A percentile compares a stretch with the other conserved stretches of the same genome.
Evolutionary conservation across 768 basidiomycete genomes (phyloP).

Genomic region (Hemileccinum rubropunctum): DNA sequence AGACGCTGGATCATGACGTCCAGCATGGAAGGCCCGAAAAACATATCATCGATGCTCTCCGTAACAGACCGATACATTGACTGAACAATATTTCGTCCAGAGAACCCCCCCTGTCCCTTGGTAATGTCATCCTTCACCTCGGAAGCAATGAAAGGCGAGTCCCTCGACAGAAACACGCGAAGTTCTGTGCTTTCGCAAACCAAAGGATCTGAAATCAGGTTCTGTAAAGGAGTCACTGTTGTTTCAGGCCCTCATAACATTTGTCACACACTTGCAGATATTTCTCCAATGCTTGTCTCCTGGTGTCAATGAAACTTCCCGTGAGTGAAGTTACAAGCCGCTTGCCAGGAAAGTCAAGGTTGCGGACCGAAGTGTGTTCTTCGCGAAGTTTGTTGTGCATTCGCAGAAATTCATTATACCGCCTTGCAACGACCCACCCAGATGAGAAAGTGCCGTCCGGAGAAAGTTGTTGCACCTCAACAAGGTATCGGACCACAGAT

Average conservation of each 20-base stretch:
- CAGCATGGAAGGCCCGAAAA: conserved; percentile 93
- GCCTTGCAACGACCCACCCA: conserved; percentile 89
- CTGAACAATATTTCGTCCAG: conserved; percentile 75
- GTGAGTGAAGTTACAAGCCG: conserved; percentile 87
- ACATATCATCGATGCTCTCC: conserved; percentile 95
- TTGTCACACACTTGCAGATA: conserved; percentile 72
- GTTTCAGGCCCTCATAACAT: too few relatives aligned
- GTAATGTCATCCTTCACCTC: conserved; percentile 37
- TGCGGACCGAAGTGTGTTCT: conserved; percentile 59
- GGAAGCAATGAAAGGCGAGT: conserved; percentile 76
- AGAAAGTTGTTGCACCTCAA: conserved; percentile 90
- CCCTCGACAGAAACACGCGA: conserved; percentile 81
- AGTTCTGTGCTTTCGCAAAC: conserved; percentile 84
- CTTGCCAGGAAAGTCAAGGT: conserved; percentile 90
- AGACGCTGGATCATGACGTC: conserved; percentile 93
- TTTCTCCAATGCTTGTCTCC: conserved; percentile 77
- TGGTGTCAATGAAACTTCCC: conserved; percentile 81
- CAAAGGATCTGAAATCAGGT: conserved; percentile 64
- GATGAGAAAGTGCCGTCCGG: conserved; percentile 73
- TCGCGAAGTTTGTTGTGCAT: conserved; percentile 88
- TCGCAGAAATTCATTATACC: conserved; percentile 93
- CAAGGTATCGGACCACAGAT: conserved; percentile 86
- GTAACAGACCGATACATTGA: conserved; percentile 90
- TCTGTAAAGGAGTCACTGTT: conserved; percentile 41
- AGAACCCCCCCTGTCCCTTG: conserved; percentile 50